Conservation (phyloP, 805 yeast species). For the Kodamaea kaohsiungensis region DNA sequence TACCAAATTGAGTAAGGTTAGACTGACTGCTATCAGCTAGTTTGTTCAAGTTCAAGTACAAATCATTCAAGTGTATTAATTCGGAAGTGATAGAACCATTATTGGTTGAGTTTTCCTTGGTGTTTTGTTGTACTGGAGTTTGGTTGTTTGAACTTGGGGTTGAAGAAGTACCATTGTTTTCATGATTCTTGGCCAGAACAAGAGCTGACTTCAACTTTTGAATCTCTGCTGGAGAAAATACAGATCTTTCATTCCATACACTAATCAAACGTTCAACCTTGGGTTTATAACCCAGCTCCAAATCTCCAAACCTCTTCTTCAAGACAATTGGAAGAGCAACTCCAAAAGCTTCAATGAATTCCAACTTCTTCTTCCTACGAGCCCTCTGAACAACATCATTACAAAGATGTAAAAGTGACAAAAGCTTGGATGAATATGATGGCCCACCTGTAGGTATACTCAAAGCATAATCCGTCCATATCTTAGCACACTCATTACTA, state of each 20-base stretch:
- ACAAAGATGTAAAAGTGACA: slow-evolving; percentile 66
- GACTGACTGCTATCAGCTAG: slow-evolving; percentile 29
- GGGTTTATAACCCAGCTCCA: slow-evolving; percentile 41
- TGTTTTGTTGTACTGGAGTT: background rate
- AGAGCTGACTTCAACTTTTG: slow-evolving; percentile 27
- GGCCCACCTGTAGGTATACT: slow-evolving; percentile 12
- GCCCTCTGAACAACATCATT: slow-evolving; percentile 85
- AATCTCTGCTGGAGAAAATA: slow-evolving; percentile 38
- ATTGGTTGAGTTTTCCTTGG: background rate
- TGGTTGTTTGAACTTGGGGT: slow-evolving; percentile 17
- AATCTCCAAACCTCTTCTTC: slow-evolving; percentile 25
- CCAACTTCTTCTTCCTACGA: slow-evolving; percentile 58
- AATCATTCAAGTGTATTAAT: slow-evolving; percentile 32
- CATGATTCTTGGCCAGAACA: slow-evolving; percentile 5
- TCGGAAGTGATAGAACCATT: slow-evolving; percentile 27
- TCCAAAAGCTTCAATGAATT: slow-evolving; percentile 60
- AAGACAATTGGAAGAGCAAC: slow-evolving; percentile 47
- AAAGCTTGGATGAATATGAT: slow-evolving; percentile 35
- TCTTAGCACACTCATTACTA: slow-evolving; percentile 50
- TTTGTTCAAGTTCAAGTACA: slow-evolving; percentile 28
- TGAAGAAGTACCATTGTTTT: background rate
- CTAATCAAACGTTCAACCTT: slow-evolving; percentile 52
- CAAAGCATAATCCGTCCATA: slow-evolving; percentile 49
- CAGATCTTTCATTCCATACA: slow-evolving; percentile 58
- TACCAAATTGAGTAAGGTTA: slow-evolving; percentile 40